Conservation (phyloP, 305 asterid genomes). For the Solanum hybrid region DNA sequence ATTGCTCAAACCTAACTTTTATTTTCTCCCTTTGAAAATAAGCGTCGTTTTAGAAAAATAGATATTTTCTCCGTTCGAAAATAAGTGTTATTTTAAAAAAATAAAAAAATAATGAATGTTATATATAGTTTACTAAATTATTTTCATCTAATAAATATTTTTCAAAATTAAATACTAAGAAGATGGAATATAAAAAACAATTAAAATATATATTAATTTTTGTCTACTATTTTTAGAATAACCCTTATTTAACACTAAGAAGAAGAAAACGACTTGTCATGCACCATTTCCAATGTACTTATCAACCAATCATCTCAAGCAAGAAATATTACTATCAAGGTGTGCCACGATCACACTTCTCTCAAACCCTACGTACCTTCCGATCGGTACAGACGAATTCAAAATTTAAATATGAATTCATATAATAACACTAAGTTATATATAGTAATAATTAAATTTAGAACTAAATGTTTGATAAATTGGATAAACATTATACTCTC, state of each 20-base stretch:
- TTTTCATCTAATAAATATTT: too few relatives aligned
- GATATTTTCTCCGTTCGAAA: not conserved
- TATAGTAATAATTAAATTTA: too few relatives aligned
- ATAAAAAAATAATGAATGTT: too few relatives aligned
- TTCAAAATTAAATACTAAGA: not conserved
- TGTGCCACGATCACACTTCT: conserved; percentile 6
- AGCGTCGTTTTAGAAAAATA: not conserved
- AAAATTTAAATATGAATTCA: not conserved
- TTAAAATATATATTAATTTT: too few relatives aligned
- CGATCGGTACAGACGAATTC: not conserved
- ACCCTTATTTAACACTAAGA: not conserved
- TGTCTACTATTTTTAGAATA: not conserved
- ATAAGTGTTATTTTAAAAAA: not conserved
- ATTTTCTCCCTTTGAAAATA: not conserved
- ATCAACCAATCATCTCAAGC: not conserved
- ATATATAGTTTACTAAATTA: too few relatives aligned
- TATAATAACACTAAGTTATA: not conserved
- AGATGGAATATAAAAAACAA: not conserved
- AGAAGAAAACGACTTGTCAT: not conserved
- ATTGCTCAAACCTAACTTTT: not conserved
- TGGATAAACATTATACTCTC: not conserved
- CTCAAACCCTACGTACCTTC: not conserved
- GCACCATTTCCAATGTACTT: not conserved
- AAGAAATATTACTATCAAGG: conserved; percentile 1
- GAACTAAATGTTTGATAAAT: too few relatives aligned